A percentile compares a stretch with the other conserved stretches of the same genome.
These are phyloP conservation scores for Phoma herbarum DNA, from an alignment of 2,329 filamentous ascomycete species.

Conservation along the genomic window DNA sequence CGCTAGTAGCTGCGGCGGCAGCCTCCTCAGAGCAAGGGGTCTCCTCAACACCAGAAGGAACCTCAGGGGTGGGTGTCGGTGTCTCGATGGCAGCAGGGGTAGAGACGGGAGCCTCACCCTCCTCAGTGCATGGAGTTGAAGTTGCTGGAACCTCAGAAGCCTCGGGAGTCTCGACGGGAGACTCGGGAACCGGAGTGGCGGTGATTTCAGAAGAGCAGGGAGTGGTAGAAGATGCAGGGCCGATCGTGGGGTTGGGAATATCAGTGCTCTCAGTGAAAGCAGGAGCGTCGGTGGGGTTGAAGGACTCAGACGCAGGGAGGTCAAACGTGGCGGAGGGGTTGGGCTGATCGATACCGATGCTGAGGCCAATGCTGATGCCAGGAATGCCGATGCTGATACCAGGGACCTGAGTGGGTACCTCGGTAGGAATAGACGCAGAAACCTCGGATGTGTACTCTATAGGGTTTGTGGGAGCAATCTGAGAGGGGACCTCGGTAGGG, in stretches of 20 bases:
- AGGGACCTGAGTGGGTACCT: slow-evolving; percentile 15
- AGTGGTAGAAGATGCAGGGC: slow-evolving; percentile 27
- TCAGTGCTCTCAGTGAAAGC: slow-evolving; percentile 29
- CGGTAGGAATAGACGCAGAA: slow-evolving; percentile 11
- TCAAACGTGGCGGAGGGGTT: slow-evolving; percentile 26
- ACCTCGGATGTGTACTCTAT: slow-evolving; percentile 1
- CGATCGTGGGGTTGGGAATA: slow-evolving; percentile 21
- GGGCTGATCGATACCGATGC: slow-evolving; percentile 24
- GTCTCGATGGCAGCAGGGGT: neutral
- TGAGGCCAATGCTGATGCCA: neutral
- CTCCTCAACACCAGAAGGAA: slow-evolving; percentile 11
- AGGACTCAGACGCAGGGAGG: slow-evolving; percentile 27
- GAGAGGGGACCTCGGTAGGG: slow-evolving; percentile 16
- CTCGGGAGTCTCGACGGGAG: slow-evolving; percentile 4
- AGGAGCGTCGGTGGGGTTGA: slow-evolving; percentile 28
- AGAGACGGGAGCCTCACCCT: neutral
- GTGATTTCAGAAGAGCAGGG: slow-evolving; percentile 20
- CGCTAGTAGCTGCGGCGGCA: slow-evolving; percentile 8
- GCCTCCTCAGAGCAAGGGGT: slow-evolving; percentile 15
- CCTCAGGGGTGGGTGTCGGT: slow-evolving; percentile 1
- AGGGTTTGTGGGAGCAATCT: neutral
- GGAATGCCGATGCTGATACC: neutral
- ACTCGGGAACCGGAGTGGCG: slow-evolving; percentile 16
- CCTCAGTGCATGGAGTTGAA: neutral
- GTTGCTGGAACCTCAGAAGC: neutral